Conservation (phyloP, 2,329 filamentous ascomycete genomes). For the Talaromyces rugulosus region DNA sequence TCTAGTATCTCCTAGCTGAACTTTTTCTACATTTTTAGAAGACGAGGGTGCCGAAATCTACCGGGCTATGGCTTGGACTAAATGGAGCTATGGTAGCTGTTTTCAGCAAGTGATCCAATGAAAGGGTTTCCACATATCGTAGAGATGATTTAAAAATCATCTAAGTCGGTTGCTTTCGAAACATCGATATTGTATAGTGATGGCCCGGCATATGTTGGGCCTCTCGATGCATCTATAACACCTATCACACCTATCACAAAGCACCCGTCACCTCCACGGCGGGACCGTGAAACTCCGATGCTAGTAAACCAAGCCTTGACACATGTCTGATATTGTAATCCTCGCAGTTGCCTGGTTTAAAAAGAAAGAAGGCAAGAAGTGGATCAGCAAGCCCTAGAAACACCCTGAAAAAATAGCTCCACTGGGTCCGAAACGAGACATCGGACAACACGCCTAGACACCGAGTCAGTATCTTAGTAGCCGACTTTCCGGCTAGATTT, state of each 20-base stretch:
- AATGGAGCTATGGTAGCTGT: background rate
- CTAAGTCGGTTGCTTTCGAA: background rate
- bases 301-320: background rate
- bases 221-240: background rate
- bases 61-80: background rate
- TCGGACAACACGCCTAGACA: background rate
- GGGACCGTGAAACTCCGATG: background rate
- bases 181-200: background rate
- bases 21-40: background rate
- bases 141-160: background rate
- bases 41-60: background rate
- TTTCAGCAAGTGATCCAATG: background rate
- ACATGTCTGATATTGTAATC: background rate
- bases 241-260: background rate
- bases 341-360: background rate
- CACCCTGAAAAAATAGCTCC: background rate
- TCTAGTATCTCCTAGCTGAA: background rate
- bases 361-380: background rate
- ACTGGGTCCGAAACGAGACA: background rate
- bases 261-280: background rate
- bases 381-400: background rate
- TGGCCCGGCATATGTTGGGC: background rate
- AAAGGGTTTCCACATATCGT: background rate
- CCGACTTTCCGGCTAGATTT: background rate
- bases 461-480: background rate